These are phyloP conservation scores for Ophiostoma himal-ulmi DNA, from an alignment of 2,329 filamentous ascomycete species.

Conservation along the genomic window DNA sequence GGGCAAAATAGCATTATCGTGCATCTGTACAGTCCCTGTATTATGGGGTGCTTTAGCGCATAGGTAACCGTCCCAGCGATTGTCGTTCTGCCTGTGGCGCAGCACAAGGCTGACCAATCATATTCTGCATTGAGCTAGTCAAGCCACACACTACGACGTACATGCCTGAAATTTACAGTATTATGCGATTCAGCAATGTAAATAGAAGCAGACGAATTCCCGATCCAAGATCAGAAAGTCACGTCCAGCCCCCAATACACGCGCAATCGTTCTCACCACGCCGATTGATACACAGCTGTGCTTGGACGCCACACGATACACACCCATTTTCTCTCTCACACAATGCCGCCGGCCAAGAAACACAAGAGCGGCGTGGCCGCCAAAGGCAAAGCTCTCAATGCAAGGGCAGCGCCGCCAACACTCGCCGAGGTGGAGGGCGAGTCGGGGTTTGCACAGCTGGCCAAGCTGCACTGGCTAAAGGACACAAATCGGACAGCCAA, in stretches of 20 bases:
- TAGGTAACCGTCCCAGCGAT: conserved; percentile 2
- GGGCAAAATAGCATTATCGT: neutral
- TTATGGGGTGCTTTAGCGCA: conserved; percentile 12
- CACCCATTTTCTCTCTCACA: conserved; percentile 4
- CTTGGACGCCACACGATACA: neutral
- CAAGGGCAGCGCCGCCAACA: conserved; percentile 36
- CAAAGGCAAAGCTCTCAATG: neutral
- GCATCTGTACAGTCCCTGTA: neutral
- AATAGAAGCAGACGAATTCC: neutral
- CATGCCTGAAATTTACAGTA: neutral
- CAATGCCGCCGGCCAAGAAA: conserved; percentile 56
- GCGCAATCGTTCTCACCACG: neutral
- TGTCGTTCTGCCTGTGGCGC: conserved; percentile 10
- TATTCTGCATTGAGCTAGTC: neutral
- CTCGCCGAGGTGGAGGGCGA: conserved; percentile 63
- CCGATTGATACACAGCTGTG: neutral
- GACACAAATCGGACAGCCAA: conserved; percentile 54
- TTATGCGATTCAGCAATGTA: neutral
- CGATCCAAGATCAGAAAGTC: neutral
- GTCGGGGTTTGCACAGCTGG: conserved; percentile 67
- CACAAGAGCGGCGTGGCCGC: conserved; percentile 47
- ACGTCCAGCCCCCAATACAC: conserved; percentile 5
- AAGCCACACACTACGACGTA: conserved; percentile 19
- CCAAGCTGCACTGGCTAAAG: conserved; percentile 79
- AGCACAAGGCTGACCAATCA: conserved; percentile 25